Evolutionary conservation across 2,329 filamentous ascomycete species (phyloP).

Genomic region (Pseudogymnoascus sp.): DNA sequence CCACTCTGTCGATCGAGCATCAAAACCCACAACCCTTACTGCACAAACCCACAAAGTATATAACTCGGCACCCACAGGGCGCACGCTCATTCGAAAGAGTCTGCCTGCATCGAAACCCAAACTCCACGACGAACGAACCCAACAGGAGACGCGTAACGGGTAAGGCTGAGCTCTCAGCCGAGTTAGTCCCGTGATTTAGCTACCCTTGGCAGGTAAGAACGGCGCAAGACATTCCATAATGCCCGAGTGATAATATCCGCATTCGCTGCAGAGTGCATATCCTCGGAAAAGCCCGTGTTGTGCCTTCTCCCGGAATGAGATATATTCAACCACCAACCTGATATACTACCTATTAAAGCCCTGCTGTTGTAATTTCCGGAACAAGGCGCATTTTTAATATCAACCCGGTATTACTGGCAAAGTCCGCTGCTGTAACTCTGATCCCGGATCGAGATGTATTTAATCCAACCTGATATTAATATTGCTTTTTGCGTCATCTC

Average conservation of each 20-base stretch:
- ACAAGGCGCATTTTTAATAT: background rate
- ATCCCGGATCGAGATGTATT: background rate
- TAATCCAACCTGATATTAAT: background rate
- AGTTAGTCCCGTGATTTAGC: background rate
- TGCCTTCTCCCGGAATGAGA: background rate
- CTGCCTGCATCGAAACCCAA: conserved; percentile 4
- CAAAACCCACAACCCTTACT: no score
- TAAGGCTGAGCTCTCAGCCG: background rate
- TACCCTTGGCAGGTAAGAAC: background rate
- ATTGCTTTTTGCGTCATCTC: background rate
- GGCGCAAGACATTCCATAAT: background rate
- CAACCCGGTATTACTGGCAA: background rate
- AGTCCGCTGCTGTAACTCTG: background rate
- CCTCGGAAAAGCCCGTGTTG: background rate
- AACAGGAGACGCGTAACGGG: background rate
- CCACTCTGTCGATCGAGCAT: no score
- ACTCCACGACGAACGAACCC: background rate
- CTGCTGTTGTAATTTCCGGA: no score
- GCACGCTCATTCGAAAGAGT: no score
- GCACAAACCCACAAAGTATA: no score
- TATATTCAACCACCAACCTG: background rate
- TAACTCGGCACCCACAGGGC: no score
- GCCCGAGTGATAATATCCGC: background rate
- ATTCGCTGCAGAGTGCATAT: background rate
- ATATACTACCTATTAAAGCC: background rate